Evolutionary conservation across 306 rosid species (phyloP).

Genomic region (Lathyrus aphaca): DNA sequence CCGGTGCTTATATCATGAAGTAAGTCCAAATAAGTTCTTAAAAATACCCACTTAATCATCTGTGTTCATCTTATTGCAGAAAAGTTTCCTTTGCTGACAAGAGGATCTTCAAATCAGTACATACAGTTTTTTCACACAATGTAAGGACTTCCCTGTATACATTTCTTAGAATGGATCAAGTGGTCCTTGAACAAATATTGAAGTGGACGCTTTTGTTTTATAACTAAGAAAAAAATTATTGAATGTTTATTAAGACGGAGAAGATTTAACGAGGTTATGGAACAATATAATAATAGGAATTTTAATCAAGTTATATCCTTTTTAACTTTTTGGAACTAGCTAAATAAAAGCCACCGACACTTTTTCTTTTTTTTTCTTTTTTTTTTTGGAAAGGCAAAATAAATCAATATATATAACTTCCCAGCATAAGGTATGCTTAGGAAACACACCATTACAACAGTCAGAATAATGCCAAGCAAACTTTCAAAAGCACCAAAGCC

Average conservation of each 20-base stretch:
- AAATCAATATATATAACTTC: no score
- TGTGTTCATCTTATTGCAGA: conserved; percentile 50
- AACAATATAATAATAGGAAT: background rate
- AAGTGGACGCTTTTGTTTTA: background rate
- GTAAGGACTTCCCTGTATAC: conserved; percentile 43
- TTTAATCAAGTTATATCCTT: conserved; percentile 26
- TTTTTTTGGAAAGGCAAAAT: no score
- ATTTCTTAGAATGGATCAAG: conserved; percentile 11
- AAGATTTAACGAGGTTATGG: conserved; percentile 13
- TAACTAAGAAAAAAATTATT: background rate
- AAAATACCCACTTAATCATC: background rate
- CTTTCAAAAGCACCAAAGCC: no score
- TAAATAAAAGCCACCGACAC: no score
- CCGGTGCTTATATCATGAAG: background rate
- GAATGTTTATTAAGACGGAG: conserved; percentile 2
- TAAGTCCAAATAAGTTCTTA: background rate
- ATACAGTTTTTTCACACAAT: conserved; percentile 48
- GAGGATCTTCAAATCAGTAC: conserved; percentile 48
- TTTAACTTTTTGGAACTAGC: background rate
- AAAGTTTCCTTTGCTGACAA: conserved; percentile 38
- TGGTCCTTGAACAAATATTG: background rate
- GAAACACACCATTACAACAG: no score
- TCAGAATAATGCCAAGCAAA: no score
- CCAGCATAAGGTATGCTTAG: no score
- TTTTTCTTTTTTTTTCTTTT: no score